These are phyloP conservation scores for Naganishia liquefaciens DNA, from an alignment of 1,284 basidiomycete species.

Conservation along the genomic window DNA sequence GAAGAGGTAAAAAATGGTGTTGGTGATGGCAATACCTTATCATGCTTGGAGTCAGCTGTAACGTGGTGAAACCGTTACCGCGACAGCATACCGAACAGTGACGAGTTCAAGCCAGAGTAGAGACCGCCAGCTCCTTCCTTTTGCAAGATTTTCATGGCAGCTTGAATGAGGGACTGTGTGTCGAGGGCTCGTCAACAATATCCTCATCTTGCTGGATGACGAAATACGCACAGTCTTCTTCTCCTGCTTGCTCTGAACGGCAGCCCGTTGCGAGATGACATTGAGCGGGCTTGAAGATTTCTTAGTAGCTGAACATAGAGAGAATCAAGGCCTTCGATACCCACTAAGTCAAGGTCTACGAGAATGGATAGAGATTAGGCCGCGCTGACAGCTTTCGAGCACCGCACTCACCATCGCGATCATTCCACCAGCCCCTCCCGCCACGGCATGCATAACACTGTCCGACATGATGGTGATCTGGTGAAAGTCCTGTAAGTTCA, in stretches of 20 bases:
- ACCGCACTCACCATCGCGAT: constrained; percentile 75
- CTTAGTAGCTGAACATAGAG: constrained; percentile 2
- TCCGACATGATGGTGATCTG: constrained; percentile 56
- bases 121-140: constrained; percentile 82
- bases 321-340: constrained; percentile 19
- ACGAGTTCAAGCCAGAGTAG: constrained; percentile 84
- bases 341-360: constrained; percentile 52
- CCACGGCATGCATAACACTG: constrained; percentile 82
- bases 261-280: constrained; percentile 87
- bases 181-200: constrained; percentile 15
- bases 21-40: constrained; percentile 83
- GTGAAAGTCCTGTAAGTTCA: background rate
- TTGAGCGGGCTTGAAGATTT: constrained; percentile 71
- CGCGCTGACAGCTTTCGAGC: constrained; percentile 21
- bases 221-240: constrained; percentile 41
- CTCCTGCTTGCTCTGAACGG: constrained; percentile 76
- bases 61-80: too few species aligned
- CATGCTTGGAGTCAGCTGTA: background rate
- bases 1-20: constrained; percentile 62
- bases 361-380: background rate
- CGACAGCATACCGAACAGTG: constrained; percentile 59
- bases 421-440: constrained; percentile 88
- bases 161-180: constrained; percentile 37
- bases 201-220: background rate
- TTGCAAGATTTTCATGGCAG: constrained; percentile 67